Evolutionary conservation across 306 rosid species (phyloP).

Genomic region (Malus fusca): DNA sequence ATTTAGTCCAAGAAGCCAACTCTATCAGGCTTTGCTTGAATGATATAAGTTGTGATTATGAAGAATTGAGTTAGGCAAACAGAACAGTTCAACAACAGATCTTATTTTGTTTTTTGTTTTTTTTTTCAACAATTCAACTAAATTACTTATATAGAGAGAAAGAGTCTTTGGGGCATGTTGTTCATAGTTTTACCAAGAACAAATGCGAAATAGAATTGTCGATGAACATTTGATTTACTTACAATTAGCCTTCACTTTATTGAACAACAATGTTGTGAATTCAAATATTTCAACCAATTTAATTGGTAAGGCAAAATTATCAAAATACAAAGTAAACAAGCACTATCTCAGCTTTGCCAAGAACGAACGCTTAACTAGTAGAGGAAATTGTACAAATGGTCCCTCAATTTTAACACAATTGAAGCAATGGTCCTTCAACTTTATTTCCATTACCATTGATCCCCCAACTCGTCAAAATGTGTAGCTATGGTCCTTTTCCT

Average conservation of each 20-base stretch:
- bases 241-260: background rate
- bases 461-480: too few species aligned
- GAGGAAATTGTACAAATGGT: too few species aligned
- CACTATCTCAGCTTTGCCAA: background rate
- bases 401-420: too few species aligned
- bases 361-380: background rate
- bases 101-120: background rate
- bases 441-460: too few species aligned
- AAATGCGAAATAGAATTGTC: background rate
- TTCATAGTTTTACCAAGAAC: background rate
- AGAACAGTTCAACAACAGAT: background rate
- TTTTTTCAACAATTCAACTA: background rate
- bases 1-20: background rate
- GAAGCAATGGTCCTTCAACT: too few species aligned
- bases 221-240: background rate
- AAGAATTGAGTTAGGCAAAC: background rate
- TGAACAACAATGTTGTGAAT: background rate
- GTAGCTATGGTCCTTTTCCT: too few species aligned
- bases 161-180: background rate
- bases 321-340: background rate
- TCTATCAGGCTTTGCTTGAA: background rate
- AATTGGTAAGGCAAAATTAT: background rate
- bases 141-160: background rate
- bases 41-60: background rate
- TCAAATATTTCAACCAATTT: background rate